Conservation (phyloP, 2,329 filamentous ascomycete species). For the Dryadomyces sulphureus region DNA sequence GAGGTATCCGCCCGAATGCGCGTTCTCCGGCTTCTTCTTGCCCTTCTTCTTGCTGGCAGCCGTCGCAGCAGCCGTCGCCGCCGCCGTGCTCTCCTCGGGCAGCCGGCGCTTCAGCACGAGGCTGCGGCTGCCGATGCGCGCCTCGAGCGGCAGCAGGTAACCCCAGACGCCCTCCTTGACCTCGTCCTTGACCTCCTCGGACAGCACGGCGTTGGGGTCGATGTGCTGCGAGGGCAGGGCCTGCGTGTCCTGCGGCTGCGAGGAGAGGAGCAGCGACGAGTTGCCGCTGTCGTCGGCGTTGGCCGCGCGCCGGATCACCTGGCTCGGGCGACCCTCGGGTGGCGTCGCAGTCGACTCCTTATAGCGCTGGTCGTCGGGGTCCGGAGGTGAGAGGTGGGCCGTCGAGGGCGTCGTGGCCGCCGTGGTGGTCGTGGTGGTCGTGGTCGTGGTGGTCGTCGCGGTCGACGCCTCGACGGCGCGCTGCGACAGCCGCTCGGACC, state of each 20-base stretch:
- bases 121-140: constrained; percentile 49
- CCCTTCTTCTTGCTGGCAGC: constrained; percentile 21
- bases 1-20: constrained; percentile 69
- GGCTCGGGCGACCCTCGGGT: constrained; percentile 42
- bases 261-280: constrained; percentile 21
- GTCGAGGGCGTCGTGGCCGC: constrained; percentile 47
- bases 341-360: constrained; percentile 64
- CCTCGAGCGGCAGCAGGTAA: constrained; percentile 66
- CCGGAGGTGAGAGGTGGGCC: constrained; percentile 43
- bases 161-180: constrained; percentile 83
- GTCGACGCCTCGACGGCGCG: constrained; percentile 17
- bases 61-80: background rate
- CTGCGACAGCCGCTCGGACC: constrained; percentile 57
- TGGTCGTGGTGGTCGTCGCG: background rate
- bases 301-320: constrained; percentile 28
- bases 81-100: constrained; percentile 30
- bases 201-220: constrained; percentile 54
- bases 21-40: constrained; percentile 34
- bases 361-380: constrained; percentile 40
- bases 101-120: constrained; percentile 60
- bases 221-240: constrained; percentile 63
- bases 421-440: background rate
- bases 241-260: constrained; percentile 58
- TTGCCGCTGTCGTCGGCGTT: constrained; percentile 20
- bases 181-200: constrained; percentile 76